Percentiles rank a stretch among this genome's conserved stretches.
Conservation (phyloP, 2,329 filamentous ascomycete species). For the Talaromyces sp. region DNA sequence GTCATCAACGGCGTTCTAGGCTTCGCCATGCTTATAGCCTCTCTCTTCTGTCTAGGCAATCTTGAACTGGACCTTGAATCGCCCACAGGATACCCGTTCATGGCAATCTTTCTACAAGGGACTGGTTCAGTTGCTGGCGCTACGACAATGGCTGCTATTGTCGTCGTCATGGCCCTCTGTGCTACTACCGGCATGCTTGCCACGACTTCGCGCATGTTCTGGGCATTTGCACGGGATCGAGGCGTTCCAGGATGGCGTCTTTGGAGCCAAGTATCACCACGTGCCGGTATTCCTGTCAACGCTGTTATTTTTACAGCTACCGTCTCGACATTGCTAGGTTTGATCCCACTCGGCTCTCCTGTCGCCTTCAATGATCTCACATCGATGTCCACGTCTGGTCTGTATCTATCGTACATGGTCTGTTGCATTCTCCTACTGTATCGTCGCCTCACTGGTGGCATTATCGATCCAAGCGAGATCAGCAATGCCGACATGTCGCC, state of each 20-base stretch:
- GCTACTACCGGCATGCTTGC: conserved; percentile 29
- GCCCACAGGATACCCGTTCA: conserved; percentile 57
- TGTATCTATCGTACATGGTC: conserved; percentile 53
- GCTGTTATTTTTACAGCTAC: conserved; percentile 29
- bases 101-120: conserved; percentile 54
- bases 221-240: conserved; percentile 40
- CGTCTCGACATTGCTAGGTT: conserved; percentile 39
- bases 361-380: conserved; percentile 53
- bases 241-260: conserved; percentile 34
- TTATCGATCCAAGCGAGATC: conserved; percentile 30
- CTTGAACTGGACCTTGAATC: conserved; percentile 45
- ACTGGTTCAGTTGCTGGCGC: conserved; percentile 30
- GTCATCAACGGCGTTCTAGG: conserved; percentile 54
- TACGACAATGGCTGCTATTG: conserved; percentile 28
- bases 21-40: conserved; percentile 55
- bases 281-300: conserved; percentile 28
- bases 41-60: conserved; percentile 57
- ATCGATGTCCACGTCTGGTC: conserved; percentile 47
- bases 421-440: conserved; percentile 46
- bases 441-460: conserved; percentile 38
- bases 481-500: neutral
- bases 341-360: conserved; percentile 54
- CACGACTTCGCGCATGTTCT: conserved; percentile 30
- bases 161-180: conserved; percentile 29
- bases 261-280: conserved; percentile 28